Conservation (phyloP, 768 basidiomycete genomes). For the Pleurotus giganteus region DNA sequence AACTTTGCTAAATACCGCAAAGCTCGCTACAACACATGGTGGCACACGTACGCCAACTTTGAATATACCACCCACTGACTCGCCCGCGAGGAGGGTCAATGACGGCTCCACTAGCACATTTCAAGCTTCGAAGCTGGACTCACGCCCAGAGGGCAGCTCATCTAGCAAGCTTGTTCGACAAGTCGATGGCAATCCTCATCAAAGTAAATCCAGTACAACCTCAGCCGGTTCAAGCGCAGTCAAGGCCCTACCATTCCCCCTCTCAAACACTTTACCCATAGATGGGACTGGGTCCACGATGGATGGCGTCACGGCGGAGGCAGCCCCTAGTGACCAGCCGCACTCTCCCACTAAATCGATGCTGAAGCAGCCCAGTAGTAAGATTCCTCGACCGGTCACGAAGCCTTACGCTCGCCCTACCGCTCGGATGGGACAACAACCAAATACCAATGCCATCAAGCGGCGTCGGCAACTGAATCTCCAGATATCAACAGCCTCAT, state of each 20-base stretch:
- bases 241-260: conserved; percentile 12
- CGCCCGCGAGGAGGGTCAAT: conserved; percentile 41
- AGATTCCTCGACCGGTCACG: conserved; percentile 57
- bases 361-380: conserved; percentile 49
- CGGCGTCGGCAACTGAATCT: background rate
- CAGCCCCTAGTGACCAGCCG: background rate
- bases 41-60: conserved; percentile 24
- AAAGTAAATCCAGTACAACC: background rate
- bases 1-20: conserved; percentile 24
- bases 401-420: conserved; percentile 56
- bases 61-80: conserved; percentile 30
- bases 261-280: conserved; percentile 9
- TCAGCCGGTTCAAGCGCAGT: background rate
- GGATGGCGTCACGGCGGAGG: background rate
- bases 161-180: background rate
- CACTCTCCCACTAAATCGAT: conserved; percentile 39
- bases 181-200: conserved; percentile 16
- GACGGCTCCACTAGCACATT: background rate
- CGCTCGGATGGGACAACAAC: conserved; percentile 10
- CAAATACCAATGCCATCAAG: background rate
- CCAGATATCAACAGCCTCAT: background rate
- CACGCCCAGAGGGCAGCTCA: conserved; percentile 28
- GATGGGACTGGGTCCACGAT: background rate
- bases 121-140: conserved; percentile 24
- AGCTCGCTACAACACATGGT: conserved; percentile 6